Evolutionary conservation across 306 rosid species (phyloP), one percentile per base, ranked within the genome.

Genomic region (Cicer pinnatifidum): DNA sequence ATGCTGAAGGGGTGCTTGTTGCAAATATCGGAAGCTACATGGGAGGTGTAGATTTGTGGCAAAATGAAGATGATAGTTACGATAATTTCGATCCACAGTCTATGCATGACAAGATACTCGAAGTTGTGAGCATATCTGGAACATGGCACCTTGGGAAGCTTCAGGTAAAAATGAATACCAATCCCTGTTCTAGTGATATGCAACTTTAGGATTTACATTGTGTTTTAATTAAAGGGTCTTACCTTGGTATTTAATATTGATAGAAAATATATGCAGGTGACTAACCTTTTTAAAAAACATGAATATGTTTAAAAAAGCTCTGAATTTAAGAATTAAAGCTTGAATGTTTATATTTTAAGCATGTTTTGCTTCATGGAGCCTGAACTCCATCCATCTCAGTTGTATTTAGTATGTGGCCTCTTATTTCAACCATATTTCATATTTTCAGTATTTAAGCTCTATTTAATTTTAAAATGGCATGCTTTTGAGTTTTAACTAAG

Each of bases 31-130:
- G 99, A 84, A 95, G 99, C 86, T 95, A 95, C 89, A 95, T 95
- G 99, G 99, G 99, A 46, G 99, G 99, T 69, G 99, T 95, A 72
- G 99, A 95, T 84, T 84, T 95, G 83, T 95, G 99, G 99, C 96
- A 91, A 83, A 95, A 95, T 75, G 99, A 95, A 81, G 97, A 95
- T 65, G 99, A 95, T 37, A 86, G 52, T 73, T 95, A 80, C 84
- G 99, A 95, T 75, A 88, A 88, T 90, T 91, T 95, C 81, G 93
- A 91, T 73, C 96, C 96, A 1, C 99, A 95, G 68, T 95, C 97
- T 13, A 95, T 95, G 99, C 97, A 95, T 82, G 99, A 95, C 86
- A 95, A 90, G 87, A 16, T 90, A 64, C 96, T 95, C 10, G 99
- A 95, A 84, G 97, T 95, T 75, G 99, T 95, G 78, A 88, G 95